Evolutionary conservation across 2,329 filamentous ascomycete species (phyloP), one percentile per base, ranked within the genome.

Genomic region (Aspergillus ochraceus): DNA sequence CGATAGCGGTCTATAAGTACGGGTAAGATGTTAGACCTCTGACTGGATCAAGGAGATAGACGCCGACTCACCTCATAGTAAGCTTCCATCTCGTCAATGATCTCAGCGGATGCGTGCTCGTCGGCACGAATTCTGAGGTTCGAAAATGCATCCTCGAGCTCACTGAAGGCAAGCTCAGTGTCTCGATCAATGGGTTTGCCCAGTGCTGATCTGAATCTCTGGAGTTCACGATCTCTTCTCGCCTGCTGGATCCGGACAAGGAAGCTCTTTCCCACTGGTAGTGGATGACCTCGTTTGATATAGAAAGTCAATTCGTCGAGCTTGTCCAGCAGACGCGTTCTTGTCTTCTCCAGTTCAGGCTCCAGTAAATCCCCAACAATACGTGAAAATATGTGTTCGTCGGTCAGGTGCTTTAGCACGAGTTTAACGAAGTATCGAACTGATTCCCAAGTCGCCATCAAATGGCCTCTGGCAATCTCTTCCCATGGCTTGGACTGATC

Each of bases 11-110:
- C 67, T 66, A 49, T 1, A 3, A 24, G 12, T 26, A 6, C 6
- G 46, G 30, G 52, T 30, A n/a, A 22, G 9, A 29, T 30, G 45
- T 19, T 29, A 30, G 12, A 22, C 20, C 32, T 8, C 11, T 26
- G 19, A 30, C 6, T 11, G 5, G 8, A 24, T n/a, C 24, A 20
- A 26, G 3, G 19, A 29, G n/a, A 46, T 11, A 20, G 3, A 32
- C 4, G 4, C 10, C 9, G 22, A 54, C 65, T 65, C 17, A 68
- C 66, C 9, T 68, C 62, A 46, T 69, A 72, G 19, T 70, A 68
- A 1, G 64, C 71, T 52, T 76, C 62, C 69, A 81, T 78, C 61
- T 78, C 79, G 50, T 83, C 76, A 49, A 83, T 74, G 1, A 80
- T 70, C 1, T 74, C 74, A 0, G 76, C 71, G 0, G 73, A 76